phyloP scores from a whole-genome alignment of 2,329 filamentous ascomycete species.

The Clarireedia hainanense region DNA sequence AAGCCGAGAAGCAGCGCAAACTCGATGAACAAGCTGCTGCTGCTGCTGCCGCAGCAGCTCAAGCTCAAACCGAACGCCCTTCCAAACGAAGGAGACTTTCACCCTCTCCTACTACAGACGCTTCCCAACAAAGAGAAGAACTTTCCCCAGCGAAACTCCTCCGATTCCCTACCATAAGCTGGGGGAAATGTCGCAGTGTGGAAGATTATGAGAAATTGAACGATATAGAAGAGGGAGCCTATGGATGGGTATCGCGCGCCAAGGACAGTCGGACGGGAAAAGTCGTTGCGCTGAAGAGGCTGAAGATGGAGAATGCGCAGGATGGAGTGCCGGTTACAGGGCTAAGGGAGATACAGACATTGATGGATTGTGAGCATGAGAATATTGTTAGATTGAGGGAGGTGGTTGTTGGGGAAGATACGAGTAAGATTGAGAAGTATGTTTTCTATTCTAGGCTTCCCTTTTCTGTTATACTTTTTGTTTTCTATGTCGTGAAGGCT shows the following conservation, averaged over 20 bases:
- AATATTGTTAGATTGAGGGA: constrained; percentile 80
- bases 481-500: neutral
- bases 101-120: constrained; percentile 17
- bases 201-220: constrained; percentile 90
- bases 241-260: constrained; percentile 87
- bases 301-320: constrained; percentile 74
- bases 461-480: neutral
- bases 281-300: constrained; percentile 84
- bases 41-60: constrained; percentile 20
- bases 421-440: constrained; percentile 46
- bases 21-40: constrained; percentile 41
- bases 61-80: constrained; percentile 36
- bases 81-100: constrained; percentile 53
- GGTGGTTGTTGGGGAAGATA: constrained; percentile 68
- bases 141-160: constrained; percentile 50
- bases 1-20: constrained; percentile 71
- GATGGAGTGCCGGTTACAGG: constrained; percentile 84
- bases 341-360: constrained; percentile 84
- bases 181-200: constrained; percentile 66
- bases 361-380: constrained; percentile 69
- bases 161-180: constrained; percentile 60
- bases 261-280: constrained; percentile 64
- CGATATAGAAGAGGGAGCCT: constrained; percentile 94
- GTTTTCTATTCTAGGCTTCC: constrained; percentile 12
- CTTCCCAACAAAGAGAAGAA: constrained; percentile 22